Evolutionary conservation across 768 basidiomycete genomes (phyloP).

Genomic region (Auriscalpium vulgare): DNA sequence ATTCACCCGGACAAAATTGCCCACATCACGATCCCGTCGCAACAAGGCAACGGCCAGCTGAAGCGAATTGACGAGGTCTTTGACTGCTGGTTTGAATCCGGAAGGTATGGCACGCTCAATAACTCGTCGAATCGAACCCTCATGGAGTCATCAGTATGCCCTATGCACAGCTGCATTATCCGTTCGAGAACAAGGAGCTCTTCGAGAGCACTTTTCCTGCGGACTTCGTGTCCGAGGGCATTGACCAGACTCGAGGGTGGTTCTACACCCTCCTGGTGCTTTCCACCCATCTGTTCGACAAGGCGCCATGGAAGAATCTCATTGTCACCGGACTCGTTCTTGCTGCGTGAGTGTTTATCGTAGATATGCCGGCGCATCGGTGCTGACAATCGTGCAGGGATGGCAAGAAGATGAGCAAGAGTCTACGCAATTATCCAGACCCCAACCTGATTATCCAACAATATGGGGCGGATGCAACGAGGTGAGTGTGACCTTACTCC

Average conservation of each 20-base stretch:
- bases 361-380: background rate
- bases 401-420: conserved; percentile 99
- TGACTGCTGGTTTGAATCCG: conserved; percentile 99
- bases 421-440: conserved; percentile 93
- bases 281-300: conserved; percentile 90
- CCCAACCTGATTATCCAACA: conserved; percentile 83
- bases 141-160: conserved; percentile 73
- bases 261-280: conserved; percentile 97
- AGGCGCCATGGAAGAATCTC: conserved; percentile 96
- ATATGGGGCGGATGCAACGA: conserved; percentile 93
- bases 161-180: conserved; percentile 94
- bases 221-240: conserved; percentile 95
- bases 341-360: conserved; percentile 58
- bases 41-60: conserved; percentile 76
- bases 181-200: conserved; percentile 90
- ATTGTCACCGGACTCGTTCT: conserved; percentile 95
- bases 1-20: conserved; percentile 93
- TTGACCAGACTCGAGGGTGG: conserved; percentile 99
- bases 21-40: conserved; percentile 91
- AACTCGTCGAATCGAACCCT: background rate
- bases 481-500: conserved; percentile 34
- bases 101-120: conserved; percentile 51
- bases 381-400: conserved; percentile 42
- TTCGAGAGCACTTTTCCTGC: conserved; percentile 88
- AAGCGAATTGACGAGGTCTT: conserved; percentile 96